These are phyloP conservation scores for Pythium periplocum DNA, from an alignment of 352 stramenopile species.

Conservation along the genomic window DNA sequence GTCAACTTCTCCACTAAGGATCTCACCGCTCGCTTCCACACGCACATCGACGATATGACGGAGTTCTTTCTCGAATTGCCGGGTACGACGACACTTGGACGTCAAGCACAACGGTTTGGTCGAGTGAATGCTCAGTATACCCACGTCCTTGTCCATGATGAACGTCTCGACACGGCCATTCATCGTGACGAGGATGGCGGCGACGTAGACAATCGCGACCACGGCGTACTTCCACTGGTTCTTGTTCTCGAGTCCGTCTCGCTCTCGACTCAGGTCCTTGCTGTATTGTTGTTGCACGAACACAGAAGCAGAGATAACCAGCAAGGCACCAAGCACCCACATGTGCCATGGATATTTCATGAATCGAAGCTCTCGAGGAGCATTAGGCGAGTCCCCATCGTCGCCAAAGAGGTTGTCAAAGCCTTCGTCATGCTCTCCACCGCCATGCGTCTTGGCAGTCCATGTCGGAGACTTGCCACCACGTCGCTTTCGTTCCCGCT, in stretches of 20 bases:
- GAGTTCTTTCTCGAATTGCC: conserved; percentile 45
- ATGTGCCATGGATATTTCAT: conserved; percentile 53
- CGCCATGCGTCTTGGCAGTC: conserved; percentile 13
- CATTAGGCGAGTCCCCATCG: conserved; percentile 4
- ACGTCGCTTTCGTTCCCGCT: conserved; percentile 6
- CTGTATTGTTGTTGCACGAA: conserved; percentile 52
- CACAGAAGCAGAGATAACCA: conserved; percentile 47
- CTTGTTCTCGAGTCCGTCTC: conserved; percentile 2
- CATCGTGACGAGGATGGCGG: conserved; percentile 32
- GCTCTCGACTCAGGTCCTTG: conserved; percentile 15
- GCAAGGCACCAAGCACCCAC: conserved; percentile 44
- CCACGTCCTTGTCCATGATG: conserved; percentile 44
- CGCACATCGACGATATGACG: conserved; percentile 53
- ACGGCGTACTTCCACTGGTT: conserved; percentile 75
- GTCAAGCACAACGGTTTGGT: conserved; percentile 45
- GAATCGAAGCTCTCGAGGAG: conserved; percentile 35
- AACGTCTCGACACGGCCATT: conserved; percentile 63
- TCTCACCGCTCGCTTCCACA: conserved; percentile 52
- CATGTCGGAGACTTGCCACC: conserved; percentile 10
- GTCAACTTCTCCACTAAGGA: conserved; percentile 59
- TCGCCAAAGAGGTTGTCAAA: conserved; percentile 28
- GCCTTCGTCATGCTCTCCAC: conserved; percentile 1
- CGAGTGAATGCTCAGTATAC: conserved; percentile 32
- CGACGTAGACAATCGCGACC: conserved; percentile 39
- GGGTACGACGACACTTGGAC: conserved; percentile 26